Conservation (phyloP, 768 basidiomycete species). For the Hydnomerulius pinastri region DNA sequence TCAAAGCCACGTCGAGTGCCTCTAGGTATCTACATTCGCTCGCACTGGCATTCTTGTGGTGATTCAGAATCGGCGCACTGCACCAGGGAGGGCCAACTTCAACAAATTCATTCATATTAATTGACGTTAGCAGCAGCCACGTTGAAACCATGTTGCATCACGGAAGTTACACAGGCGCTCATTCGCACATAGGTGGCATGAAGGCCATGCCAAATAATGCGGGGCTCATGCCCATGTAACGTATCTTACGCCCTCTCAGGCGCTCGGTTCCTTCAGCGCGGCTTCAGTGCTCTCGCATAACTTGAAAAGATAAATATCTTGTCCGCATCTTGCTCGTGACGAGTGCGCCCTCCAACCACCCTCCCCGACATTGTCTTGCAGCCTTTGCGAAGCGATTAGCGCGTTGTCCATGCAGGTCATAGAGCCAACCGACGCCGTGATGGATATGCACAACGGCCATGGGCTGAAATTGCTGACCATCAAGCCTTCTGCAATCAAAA, state of each 20-base stretch:
- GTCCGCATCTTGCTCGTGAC: neutral
- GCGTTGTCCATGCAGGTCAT: neutral
- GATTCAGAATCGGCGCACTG: no score
- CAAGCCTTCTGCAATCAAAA: constrained; percentile 18
- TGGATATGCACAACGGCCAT: neutral
- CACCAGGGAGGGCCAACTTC: no score
- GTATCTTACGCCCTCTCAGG: neutral
- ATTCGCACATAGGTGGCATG: no score
- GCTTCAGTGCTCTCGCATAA: neutral
- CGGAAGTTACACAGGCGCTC: no score
- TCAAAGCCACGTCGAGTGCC: no score
- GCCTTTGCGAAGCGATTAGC: neutral
- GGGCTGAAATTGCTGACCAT: constrained; percentile 10
- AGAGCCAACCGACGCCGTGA: neutral
- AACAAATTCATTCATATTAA: no score
- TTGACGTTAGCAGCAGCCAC: no score
- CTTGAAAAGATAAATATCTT: neutral
- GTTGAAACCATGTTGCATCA: no score
- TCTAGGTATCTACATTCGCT: no score
- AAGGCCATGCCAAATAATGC: neutral
- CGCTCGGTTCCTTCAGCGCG: neutral
- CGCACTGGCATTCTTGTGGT: no score
- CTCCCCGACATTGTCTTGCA: neutral
- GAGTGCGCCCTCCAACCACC: neutral
- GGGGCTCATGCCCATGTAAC: neutral